These are phyloP conservation scores for Codiaeum variegatum DNA, from an alignment of 441 rosid genomes.

Conservation along the genomic window DNA sequence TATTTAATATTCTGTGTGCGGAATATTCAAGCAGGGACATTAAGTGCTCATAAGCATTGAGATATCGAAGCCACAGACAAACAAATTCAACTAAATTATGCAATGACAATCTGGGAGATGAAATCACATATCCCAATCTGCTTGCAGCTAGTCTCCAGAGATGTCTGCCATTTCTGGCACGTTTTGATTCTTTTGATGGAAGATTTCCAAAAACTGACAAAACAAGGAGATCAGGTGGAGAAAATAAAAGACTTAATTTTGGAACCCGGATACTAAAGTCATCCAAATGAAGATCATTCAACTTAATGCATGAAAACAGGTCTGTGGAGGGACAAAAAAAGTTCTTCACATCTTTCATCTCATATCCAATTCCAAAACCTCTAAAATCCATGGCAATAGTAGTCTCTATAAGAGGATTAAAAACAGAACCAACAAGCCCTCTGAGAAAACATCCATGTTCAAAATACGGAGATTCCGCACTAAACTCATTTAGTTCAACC, in stretches of 20 bases:
- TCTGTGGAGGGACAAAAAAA: slow-evolving; percentile 35
- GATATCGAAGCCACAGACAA: slow-evolving; percentile 69
- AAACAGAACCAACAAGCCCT: slow-evolving; percentile 48
- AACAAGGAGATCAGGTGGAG: slow-evolving; percentile 60
- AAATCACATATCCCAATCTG: slow-evolving; percentile 48
- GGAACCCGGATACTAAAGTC: slow-evolving; percentile 48
- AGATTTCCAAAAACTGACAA: slow-evolving; percentile 40
- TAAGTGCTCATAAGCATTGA: slow-evolving; percentile 58
- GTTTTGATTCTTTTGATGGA: slow-evolving; percentile 39
- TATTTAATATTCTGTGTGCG: slow-evolving; percentile 37
- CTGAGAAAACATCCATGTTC: slow-evolving; percentile 50
- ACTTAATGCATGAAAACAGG: slow-evolving; percentile 32
- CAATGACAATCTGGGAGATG: slow-evolving; percentile 56
- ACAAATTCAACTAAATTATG: slow-evolving; percentile 48
- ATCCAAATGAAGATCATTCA: slow-evolving; percentile 52
- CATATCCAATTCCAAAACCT: slow-evolving; percentile 53
- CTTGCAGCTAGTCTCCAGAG: slow-evolving; percentile 83
- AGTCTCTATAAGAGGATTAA: slow-evolving; percentile 47
- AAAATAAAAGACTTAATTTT: slow-evolving; percentile 43
- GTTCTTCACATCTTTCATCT: slow-evolving; percentile 39
- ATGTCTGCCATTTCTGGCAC: slow-evolving; percentile 58
- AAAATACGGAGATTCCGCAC: slow-evolving; percentile 49
- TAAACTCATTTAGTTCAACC: slow-evolving; percentile 50
- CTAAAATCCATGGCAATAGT: slow-evolving; percentile 45
- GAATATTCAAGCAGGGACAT: slow-evolving; percentile 54